Evolutionary conservation across 345 rosid species (phyloP).

Genomic region (Cardamine occulta): DNA sequence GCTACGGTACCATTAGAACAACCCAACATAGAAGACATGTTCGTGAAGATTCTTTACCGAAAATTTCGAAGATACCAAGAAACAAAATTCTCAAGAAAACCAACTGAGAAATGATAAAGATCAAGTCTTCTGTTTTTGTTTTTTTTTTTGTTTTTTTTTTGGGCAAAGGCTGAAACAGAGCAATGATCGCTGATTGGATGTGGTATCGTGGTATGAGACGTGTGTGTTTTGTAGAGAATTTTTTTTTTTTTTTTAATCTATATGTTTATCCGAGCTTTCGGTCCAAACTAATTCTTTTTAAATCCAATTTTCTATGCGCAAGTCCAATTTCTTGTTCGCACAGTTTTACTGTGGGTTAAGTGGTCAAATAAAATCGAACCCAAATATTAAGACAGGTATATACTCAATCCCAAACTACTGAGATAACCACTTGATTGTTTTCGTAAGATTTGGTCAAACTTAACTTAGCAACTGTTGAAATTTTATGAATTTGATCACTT

Average conservation of each 20-base stretch:
- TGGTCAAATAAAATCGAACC: no score
- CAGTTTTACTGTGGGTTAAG: no score
- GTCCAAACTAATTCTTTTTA: no score
- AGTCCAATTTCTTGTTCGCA: no score
- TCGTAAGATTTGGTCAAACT: no score
- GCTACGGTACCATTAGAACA: slow-evolving; percentile 56
- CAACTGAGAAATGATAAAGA: background rate
- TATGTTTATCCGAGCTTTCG: no score
- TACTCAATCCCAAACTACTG: no score
- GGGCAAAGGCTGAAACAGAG: background rate
- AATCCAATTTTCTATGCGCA: no score
- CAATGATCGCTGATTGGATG: slow-evolving; percentile 38
- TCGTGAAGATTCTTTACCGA: slow-evolving; percentile 8
- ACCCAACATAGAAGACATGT: slow-evolving; percentile 43
- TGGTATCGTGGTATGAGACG: slow-evolving; percentile 16
- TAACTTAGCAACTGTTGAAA: slow-evolving; percentile 37
- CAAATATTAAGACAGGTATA: no score
- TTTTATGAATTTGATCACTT: slow-evolving; percentile 24
- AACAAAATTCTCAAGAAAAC: slow-evolving; percentile 14
- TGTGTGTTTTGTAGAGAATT: slow-evolving; percentile 30
- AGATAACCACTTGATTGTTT: no score
- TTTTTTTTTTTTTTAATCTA: no score
- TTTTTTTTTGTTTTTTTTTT: background rate
- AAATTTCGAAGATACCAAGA: background rate
- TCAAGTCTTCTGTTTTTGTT: background rate